Base-by-base conservation (phyloP, 2,329 filamentous ascomycete genomes). In the Aspergillus persii region DNA sequence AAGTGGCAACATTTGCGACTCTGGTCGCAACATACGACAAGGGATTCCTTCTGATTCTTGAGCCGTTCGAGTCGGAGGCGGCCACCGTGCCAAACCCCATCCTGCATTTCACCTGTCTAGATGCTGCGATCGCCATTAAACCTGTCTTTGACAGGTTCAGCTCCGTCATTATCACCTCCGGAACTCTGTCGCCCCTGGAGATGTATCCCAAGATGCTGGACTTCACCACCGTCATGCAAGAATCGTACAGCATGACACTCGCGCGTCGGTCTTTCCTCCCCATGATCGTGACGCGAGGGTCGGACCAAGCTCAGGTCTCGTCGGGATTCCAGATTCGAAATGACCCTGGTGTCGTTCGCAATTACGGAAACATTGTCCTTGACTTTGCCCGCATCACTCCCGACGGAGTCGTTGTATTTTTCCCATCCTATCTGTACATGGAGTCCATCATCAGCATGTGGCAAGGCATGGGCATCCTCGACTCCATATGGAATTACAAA, bases 141-240 rank as follows among this genome's bases (percentile, higher is more conserved):
- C 95, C 95, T 0, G 94, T 99, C 4, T 97, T 99, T 71, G 94
- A 99, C 60, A 89, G 95, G 54, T 99, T 99, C 75, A 93, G 91
- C 75, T 98, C 95, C 1, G 95, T 99, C 64, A 96, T 99, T 71
- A 98, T 99, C 73, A 99, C 95, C 0, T 98, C 95, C 0, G 95
- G 95, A 63, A 99, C 95, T 1, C 92, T 99, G 61, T 98, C 95
- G 1, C 95, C 95, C 0, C 79, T 99, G 3, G 96, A 99, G 73
- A 99, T 99, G 90, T 99, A 99, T 70, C 96, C 95, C 0, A 97
- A 96, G 71, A 99, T 99, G 93, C 87, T 99, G 29, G 90, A 92
- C 55, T 99, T 99, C 77, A 84, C 84, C 8, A 92, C 93, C 1
- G 92, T 98, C 0, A 89, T 98, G 3, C 93, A 98, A 72, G 93